phyloP scores from a whole-genome alignment of 2,329 filamentous ascomycete genomes.

The Scortechinia acanthostroma region DNA sequence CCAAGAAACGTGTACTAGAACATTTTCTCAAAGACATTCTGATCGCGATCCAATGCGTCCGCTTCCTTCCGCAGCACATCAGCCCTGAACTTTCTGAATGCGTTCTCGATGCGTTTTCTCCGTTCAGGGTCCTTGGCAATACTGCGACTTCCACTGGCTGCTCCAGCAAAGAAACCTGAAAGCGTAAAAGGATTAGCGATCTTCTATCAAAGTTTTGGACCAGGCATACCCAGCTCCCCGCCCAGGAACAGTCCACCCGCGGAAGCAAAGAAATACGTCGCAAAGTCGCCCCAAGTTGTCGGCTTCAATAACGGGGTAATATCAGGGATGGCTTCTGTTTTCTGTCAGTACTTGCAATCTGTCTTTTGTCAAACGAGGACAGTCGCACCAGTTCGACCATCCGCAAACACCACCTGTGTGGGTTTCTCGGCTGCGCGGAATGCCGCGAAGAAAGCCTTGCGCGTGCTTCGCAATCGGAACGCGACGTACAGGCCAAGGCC shows the following conservation, averaged over 20 bases:
- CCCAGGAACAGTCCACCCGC: conserved; percentile 56
- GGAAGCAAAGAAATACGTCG: conserved; percentile 56
- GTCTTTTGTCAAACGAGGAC: neutral
- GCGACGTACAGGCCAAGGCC: conserved; percentile 50
- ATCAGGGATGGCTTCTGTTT: conserved; percentile 52
- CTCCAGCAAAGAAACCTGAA: conserved; percentile 33
- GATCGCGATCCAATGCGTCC: conserved; percentile 44
- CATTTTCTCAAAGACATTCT: too few species aligned
- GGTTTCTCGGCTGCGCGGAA: conserved; percentile 56
- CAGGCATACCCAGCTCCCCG: conserved; percentile 49
- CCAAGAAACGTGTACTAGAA: too few species aligned
- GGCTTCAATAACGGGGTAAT: conserved; percentile 48
- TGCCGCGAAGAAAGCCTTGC: conserved; percentile 50
- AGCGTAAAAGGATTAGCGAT: too few species aligned
- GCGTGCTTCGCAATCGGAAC: conserved; percentile 42
- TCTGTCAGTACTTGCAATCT: neutral
- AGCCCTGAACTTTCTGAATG: conserved; percentile 53
- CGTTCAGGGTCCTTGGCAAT: conserved; percentile 45
- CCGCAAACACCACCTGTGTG: conserved; percentile 50
- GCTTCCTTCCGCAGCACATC: conserved; percentile 57
- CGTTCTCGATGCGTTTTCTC: conserved; percentile 48
- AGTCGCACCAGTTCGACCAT: conserved; percentile 51
- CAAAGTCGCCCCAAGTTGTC: conserved; percentile 47
- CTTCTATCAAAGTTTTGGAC: neutral
- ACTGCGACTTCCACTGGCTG: conserved; percentile 38